Evolutionary conservation across 1,139 yeast species (phyloP).

Genomic region (Debaryomyces psychrophilus): DNA sequence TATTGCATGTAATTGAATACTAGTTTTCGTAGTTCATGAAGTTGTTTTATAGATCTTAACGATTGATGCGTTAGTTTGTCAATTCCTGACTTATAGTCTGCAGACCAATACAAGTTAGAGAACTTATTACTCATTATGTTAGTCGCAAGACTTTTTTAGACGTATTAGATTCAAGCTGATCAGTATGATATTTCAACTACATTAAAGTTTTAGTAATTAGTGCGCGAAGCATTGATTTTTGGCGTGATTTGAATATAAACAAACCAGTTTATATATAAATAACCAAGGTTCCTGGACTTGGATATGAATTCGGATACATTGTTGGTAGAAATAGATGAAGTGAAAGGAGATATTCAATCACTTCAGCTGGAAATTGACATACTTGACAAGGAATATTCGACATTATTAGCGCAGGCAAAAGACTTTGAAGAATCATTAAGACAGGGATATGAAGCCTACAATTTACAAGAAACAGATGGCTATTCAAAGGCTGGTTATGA

Average conservation of each 20-base stretch:
- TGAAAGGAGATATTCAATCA: conserved; percentile 19
- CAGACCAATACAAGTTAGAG: conserved; percentile 46
- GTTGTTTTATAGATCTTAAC: conserved; percentile 37
- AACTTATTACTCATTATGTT: conserved; percentile 19
- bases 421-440: conserved; percentile 8
- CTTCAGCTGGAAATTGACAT: conserved; percentile 19
- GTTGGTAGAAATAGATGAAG: conserved; percentile 15
- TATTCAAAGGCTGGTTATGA: conserved; percentile 3
- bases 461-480: conserved; percentile 8
- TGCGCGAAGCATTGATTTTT: conserved; percentile 1
- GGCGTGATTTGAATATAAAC: neutral
- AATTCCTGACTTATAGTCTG: conserved; percentile 46
- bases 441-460: conserved; percentile 12
- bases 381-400: conserved; percentile 17
- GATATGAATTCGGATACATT: conserved; percentile 9
- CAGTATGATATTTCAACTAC: neutral
- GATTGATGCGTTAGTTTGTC: conserved; percentile 36
- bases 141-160: neutral
- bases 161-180: neutral
- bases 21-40: conserved; percentile 46
- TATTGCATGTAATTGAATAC: conserved; percentile 44
- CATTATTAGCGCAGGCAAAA: conserved; percentile 1
- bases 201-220: neutral
- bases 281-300: neutral
- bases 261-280: neutral